Evolutionary conservation across 1,139 yeast genomes (phyloP).

Genomic region (Taphrina deformans): DNA sequence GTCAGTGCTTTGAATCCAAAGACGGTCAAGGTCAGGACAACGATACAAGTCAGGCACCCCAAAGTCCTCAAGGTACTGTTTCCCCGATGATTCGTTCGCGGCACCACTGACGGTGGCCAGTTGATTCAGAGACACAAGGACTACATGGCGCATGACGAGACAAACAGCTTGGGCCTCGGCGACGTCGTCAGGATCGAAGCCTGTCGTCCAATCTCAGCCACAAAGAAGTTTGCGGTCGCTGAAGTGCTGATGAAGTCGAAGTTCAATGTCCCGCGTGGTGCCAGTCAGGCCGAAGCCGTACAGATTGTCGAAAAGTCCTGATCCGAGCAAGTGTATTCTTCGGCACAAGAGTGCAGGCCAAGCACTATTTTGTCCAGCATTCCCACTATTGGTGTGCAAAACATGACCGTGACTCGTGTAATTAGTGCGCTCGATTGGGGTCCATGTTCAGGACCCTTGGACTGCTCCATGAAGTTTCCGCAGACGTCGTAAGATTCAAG

Average conservation of each 20-base stretch:
- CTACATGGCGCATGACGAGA: slow-evolving; percentile 32
- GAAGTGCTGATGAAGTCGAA: slow-evolving; percentile 67
- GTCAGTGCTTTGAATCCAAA: slow-evolving; percentile 29
- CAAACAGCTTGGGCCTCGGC: slow-evolving; percentile 60
- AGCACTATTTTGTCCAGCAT: no score
- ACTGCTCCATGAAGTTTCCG: no score
- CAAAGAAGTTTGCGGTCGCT: slow-evolving; percentile 79
- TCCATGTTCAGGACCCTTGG: no score
- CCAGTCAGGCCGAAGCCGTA: background rate
- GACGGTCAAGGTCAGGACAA: slow-evolving; percentile 29
- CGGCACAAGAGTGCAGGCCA: no score
- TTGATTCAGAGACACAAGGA: slow-evolving; percentile 17
- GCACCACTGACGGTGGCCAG: background rate
- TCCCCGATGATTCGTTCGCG: background rate
- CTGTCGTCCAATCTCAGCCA: slow-evolving; percentile 71
- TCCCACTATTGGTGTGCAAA: no score
- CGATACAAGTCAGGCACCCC: slow-evolving; percentile 21
- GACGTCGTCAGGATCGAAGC: slow-evolving; percentile 92
- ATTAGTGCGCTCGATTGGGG: no score
- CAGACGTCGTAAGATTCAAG: no score
- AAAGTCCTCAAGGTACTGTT: slow-evolving; percentile 20
- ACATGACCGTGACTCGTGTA: no score
- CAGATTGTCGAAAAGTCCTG: background rate
- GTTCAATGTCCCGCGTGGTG: slow-evolving; percentile 1
- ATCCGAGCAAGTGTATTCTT: no score